Conservation (phyloP, 345 rosid species). For the Stellera chamaejasme region DNA sequence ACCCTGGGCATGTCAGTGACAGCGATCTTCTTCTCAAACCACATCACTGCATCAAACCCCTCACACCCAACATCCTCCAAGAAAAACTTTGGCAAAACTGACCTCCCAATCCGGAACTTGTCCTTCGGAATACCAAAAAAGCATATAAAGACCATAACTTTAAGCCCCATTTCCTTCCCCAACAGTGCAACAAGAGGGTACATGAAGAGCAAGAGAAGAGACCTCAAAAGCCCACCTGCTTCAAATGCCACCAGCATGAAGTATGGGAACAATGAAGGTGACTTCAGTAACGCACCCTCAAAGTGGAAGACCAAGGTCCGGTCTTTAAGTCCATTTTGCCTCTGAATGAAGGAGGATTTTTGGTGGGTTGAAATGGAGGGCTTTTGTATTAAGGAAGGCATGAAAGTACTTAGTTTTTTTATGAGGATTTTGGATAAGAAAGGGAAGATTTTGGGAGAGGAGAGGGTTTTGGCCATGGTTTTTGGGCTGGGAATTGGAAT, state of each 20-base stretch:
- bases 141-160: conserved; percentile 39
- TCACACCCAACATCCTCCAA: conserved; percentile 49
- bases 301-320: conserved; percentile 34
- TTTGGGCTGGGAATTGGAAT: not conserved
- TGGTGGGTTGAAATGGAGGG: conserved; percentile 3
- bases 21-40: conserved; percentile 29
- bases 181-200: conserved; percentile 37
- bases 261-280: conserved; percentile 45
- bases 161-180: conserved; percentile 30
- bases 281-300: conserved; percentile 41
- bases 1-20: conserved; percentile 43
- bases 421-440: conserved; percentile 7
- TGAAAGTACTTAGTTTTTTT: conserved; percentile 4
- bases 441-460: not conserved
- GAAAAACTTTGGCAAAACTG: conserved; percentile 54
- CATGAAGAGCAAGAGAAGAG: conserved; percentile 34
- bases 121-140: conserved; percentile 38
- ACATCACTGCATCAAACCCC: conserved; percentile 39
- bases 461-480: conserved; percentile 10
- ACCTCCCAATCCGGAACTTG: conserved; percentile 28
- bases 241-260: conserved; percentile 70
- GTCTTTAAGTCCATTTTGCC: not conserved
- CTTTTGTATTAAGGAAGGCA: not conserved
- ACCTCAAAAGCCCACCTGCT: conserved; percentile 48
- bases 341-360: conserved; percentile 3